phyloP scores from a whole-genome alignment of 768 basidiomycete species.

The Mycena metata region DNA sequence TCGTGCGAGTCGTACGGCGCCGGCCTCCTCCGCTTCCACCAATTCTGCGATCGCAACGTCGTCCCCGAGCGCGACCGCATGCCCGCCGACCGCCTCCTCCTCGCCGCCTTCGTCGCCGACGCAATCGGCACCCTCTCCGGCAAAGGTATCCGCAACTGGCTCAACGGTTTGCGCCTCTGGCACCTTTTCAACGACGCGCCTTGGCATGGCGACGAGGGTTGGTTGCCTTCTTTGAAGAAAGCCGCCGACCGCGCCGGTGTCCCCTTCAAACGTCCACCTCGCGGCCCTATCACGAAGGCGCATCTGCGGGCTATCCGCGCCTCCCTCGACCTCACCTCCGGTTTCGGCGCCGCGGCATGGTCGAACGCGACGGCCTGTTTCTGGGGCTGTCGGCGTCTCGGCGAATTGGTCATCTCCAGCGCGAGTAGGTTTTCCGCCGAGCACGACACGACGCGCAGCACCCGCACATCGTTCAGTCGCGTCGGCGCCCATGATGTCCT shows the following conservation, averaged over 20 bases:
- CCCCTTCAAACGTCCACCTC: background rate
- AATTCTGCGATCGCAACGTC: slow-evolving; percentile 12
- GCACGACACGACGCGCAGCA: background rate
- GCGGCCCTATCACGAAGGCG: slow-evolving; percentile 10
- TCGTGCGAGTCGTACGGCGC: slow-evolving; percentile 38
- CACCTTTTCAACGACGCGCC: slow-evolving; percentile 15
- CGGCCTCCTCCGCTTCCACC: slow-evolving; percentile 42
- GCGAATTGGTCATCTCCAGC: slow-evolving; percentile 6
- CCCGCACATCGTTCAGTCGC: background rate
- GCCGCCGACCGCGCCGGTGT: slow-evolving; percentile 10
- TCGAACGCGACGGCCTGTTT: slow-evolving; percentile 2
- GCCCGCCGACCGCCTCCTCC: slow-evolving; percentile 21
- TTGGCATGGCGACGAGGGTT: slow-evolving; percentile 22
- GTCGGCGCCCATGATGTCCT: background rate
- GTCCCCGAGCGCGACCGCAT: slow-evolving; percentile 1
- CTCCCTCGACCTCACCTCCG: background rate
- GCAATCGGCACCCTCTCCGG: slow-evolving; percentile 12
- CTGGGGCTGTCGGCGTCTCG: slow-evolving; percentile 25
- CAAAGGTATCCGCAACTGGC: slow-evolving; percentile 10
- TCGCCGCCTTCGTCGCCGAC: slow-evolving; percentile 29
- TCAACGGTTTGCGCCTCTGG: slow-evolving; percentile 17
- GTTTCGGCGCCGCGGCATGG: slow-evolving; percentile 7
- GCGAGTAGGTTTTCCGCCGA: background rate
- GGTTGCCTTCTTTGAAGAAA: background rate
- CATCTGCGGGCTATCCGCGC: slow-evolving; percentile 10